Evolutionary conservation across 2,329 filamentous ascomycete genomes (phyloP).

Genomic region (Orbilia brochopaga): DNA sequence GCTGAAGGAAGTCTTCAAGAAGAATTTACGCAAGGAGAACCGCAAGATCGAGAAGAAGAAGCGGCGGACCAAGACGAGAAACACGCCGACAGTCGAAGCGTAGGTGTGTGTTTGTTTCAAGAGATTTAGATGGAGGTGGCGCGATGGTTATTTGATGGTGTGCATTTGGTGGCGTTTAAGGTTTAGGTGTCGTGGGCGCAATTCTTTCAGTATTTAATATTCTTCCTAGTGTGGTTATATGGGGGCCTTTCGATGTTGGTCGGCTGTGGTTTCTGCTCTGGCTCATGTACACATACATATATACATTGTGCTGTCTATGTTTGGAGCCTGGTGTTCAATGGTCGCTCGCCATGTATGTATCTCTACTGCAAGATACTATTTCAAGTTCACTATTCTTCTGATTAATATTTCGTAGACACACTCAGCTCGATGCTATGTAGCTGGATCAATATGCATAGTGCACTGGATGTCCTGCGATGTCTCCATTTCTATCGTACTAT

Average conservation of each 20-base stretch:
- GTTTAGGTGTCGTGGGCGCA: conserved; percentile 1
- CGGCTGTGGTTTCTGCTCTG: neutral
- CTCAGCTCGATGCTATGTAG: neutral
- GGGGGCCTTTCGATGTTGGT: no score
- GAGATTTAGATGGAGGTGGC: neutral
- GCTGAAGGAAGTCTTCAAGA: conserved; percentile 42
- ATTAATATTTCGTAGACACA: neutral
- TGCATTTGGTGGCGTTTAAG: neutral
- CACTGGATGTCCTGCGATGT: conserved; percentile 5
- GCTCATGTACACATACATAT: neutral
- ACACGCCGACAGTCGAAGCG: conserved; percentile 25
- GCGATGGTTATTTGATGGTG: neutral
- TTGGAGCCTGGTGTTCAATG: conserved; percentile 1
- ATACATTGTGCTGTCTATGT: neutral
- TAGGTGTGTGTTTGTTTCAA: neutral
- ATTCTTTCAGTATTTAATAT: neutral
- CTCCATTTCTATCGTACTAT: conserved; percentile 46
- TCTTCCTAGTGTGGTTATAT: neutral
- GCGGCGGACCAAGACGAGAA: conserved; percentile 33
- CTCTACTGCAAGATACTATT: neutral
- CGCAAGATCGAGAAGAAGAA: conserved; percentile 41
- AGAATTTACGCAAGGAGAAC: conserved; percentile 40
- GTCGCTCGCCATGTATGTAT: neutral
- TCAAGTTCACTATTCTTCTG: neutral
- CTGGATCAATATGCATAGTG: neutral